These are phyloP conservation scores for Anastatica hierochuntica DNA, from an alignment of 345 rosid genomes.

Conservation along the genomic window DNA sequence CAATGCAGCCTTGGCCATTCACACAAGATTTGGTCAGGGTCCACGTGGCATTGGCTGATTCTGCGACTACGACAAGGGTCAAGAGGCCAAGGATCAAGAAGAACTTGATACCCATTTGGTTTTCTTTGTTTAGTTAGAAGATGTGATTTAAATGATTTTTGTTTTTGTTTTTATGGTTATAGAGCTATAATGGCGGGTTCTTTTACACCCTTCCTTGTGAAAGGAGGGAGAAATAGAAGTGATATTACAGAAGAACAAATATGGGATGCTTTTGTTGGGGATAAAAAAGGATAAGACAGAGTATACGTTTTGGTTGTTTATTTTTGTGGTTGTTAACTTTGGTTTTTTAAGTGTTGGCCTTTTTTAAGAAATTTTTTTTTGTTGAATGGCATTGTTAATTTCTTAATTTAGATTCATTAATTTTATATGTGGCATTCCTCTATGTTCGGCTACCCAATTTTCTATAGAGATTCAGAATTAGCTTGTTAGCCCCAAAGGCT, in stretches of 20 bases:
- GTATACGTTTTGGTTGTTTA: conserved; percentile 1
- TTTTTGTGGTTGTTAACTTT: conserved; percentile 27
- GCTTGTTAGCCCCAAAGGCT: no score
- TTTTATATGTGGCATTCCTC: conserved; percentile 19
- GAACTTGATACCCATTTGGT: conserved; percentile 31
- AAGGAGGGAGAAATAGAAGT: conserved; percentile 26
- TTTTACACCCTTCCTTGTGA: conserved; percentile 33
- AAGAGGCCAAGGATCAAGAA: conserved; percentile 28
- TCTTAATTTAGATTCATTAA: conserved; percentile 16
- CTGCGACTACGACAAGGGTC: conserved; percentile 20
- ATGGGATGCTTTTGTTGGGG: conserved; percentile 17
- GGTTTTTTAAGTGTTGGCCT: conserved; percentile 5
- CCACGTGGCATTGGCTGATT: conserved; percentile 21
- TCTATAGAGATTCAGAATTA: not conserved
- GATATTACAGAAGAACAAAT: conserved; percentile 14
- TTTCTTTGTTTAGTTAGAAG: conserved; percentile 1
- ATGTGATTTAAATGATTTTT: no score
- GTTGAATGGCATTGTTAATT: conserved; percentile 8
- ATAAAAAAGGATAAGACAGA: conserved; percentile 19
- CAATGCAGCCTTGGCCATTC: conserved; percentile 28
- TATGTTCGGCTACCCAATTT: conserved; percentile 10
- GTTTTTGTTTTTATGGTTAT: not conserved
- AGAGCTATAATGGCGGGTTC: conserved; percentile 4
- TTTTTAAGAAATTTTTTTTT: conserved; percentile 5
- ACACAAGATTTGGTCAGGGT: conserved; percentile 20